Conservation (phyloP, 192 early-diverging fungal genomes). For the Martensiomyces pterosporus region DNA sequence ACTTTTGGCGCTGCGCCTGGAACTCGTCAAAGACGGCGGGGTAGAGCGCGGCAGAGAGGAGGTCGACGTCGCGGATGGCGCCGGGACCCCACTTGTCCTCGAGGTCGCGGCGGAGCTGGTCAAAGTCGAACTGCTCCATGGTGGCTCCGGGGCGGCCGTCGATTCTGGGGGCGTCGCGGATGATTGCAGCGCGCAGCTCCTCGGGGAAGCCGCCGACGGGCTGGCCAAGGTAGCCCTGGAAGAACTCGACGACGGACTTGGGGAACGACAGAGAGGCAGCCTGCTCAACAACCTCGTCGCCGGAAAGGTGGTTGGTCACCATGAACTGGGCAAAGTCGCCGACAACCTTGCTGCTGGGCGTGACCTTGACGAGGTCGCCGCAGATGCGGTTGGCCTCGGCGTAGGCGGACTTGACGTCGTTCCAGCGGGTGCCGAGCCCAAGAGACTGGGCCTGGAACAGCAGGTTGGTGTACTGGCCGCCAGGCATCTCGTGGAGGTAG, state of each 20-base stretch:
- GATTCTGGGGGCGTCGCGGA: conserved; percentile 71
- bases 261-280: conserved; percentile 88
- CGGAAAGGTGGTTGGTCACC: conserved; percentile 81
- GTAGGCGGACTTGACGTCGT: conserved; percentile 90
- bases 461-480: conserved; percentile 97
- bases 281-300: conserved; percentile 69
- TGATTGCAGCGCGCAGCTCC: conserved; percentile 75
- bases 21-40: conserved; percentile 92
- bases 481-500: conserved; percentile 96
- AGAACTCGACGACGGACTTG: conserved; percentile 91
- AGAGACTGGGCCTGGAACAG: conserved; percentile 96
- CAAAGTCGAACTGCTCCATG: conserved; percentile 76
- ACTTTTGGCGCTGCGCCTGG: conserved; percentile 64
- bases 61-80: conserved; percentile 79
- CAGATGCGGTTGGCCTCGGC: conserved; percentile 85
- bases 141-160: conserved; percentile 82
- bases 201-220: conserved; percentile 95
- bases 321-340: conserved; percentile 98
- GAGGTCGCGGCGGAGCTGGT: conserved; percentile 64
- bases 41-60: conserved; percentile 86
- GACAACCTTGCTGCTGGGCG: conserved; percentile 96
- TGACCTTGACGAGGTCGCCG: conserved; percentile 97
- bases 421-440: conserved; percentile 90
- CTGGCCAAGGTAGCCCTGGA: conserved; percentile 92
- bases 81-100: conserved; percentile 75